Percentiles rank a stretch among this genome's conserved stretches.
Evolutionary conservation across 768 basidiomycete genomes (phyloP).

Genomic region (Rhodosporidiobolus odoratus): DNA sequence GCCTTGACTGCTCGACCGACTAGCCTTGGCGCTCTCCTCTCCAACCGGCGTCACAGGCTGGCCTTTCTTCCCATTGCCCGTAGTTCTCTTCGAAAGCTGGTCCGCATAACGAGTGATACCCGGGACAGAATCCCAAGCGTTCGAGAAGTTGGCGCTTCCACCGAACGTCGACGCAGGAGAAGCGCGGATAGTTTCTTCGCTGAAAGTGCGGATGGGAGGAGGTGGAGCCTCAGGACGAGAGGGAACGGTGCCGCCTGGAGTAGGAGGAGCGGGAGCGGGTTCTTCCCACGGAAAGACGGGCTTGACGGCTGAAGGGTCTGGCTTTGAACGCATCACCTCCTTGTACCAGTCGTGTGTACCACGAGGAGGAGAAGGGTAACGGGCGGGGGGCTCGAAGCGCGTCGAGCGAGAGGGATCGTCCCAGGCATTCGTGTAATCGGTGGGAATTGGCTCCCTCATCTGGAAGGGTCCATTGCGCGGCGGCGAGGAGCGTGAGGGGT

Average conservation of each 20-base stretch:
- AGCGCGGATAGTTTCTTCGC: conserved; percentile 2
- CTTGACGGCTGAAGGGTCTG: conserved; percentile 68
- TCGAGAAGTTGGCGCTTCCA: conserved; percentile 53
- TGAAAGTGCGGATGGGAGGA: conserved; percentile 13
- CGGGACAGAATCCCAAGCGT: conserved; percentile 80
- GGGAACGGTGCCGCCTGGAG: neutral
- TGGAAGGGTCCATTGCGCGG: conserved; percentile 57
- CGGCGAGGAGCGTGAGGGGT: conserved; percentile 72
- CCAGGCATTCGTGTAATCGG: conserved; percentile 81
- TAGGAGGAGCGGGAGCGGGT: conserved; percentile 41
- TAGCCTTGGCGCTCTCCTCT: neutral
- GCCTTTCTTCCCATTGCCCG: neutral
- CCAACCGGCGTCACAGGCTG: too few species aligned
- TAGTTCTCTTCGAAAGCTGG: conserved; percentile 42
- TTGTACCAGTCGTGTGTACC: conserved; percentile 61
- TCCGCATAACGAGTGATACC: conserved; percentile 69
- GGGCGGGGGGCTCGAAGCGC: conserved; percentile 61
- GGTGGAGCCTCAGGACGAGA: neutral
- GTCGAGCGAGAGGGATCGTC: conserved; percentile 56
- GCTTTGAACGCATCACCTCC: conserved; percentile 51
- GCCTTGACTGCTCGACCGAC: neutral
- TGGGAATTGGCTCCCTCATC: conserved; percentile 59
- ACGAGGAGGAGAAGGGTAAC: conserved; percentile 61
- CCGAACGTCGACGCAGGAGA: conserved; percentile 31
- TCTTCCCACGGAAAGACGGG: conserved; percentile 94